These are phyloP conservation scores for Capsicum chinense DNA, from an alignment of 257 asterid genomes.

Conservation along the genomic window DNA sequence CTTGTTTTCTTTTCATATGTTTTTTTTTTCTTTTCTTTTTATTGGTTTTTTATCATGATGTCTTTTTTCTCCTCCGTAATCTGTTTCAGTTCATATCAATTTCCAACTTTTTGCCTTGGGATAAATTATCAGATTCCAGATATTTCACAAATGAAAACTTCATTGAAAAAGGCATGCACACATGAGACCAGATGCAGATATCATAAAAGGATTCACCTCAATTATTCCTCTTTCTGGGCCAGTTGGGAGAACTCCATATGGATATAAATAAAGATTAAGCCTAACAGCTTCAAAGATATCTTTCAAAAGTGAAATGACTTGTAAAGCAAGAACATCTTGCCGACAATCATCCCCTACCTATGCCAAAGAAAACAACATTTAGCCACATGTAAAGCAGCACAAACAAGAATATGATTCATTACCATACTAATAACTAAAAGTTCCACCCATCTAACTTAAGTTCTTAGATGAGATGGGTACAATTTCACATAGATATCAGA, in stretches of 20 bases:
- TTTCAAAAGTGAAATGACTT: constrained; percentile 94
- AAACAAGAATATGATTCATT: not conserved
- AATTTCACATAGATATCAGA: not conserved
- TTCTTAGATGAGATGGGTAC: not conserved
- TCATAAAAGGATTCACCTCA: constrained; percentile 59
- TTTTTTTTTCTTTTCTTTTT: too few species aligned
- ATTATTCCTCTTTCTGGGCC: constrained; percentile 96
- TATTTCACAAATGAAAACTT: not conserved
- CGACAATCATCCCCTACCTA: constrained; percentile 99
- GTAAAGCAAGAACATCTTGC: constrained; percentile 96
- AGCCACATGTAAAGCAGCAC: constrained; percentile 31
- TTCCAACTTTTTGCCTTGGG: not conserved
- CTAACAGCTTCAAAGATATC: constrained; percentile 92
- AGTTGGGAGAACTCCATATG: constrained; percentile 97
- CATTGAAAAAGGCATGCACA: not conserved
- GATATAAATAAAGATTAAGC: constrained; percentile 77
- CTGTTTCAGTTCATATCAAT: not conserved
- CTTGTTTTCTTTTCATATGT: not conserved
- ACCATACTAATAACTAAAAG: constrained; percentile 6
- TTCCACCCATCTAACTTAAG: not conserved
- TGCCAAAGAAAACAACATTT: constrained; percentile 36
- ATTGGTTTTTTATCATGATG: too few species aligned
- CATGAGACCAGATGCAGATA: constrained; percentile 5
- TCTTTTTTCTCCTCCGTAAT: not conserved
- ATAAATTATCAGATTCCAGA: not conserved